Percentiles rank a stretch among this genome's conserved stretches.
These are phyloP conservation scores for Pseudogymnoascus sp. DNA, from an alignment of 2,329 filamentous ascomycete genomes.

Conservation along the genomic window DNA sequence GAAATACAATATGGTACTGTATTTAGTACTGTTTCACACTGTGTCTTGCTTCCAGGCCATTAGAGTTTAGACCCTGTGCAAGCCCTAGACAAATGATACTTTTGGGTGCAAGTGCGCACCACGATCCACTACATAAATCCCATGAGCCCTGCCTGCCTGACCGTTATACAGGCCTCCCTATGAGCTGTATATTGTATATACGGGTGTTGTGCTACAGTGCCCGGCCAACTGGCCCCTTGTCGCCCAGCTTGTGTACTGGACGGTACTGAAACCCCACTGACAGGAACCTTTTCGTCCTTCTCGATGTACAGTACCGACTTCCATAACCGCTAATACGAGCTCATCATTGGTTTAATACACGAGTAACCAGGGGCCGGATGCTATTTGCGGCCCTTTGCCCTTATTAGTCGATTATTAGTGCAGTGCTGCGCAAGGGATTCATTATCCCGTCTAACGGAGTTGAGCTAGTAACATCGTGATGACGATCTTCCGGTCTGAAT, in stretches of 20 bases:
- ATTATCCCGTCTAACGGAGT: not conserved
- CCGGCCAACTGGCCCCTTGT: not conserved
- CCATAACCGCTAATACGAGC: not conserved
- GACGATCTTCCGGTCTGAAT: slow-evolving; percentile 6
- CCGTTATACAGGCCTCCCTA: not conserved
- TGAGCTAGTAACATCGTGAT: slow-evolving; percentile 7
- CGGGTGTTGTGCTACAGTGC: not conserved
- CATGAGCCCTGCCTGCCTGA: not conserved
- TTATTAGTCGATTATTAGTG: not conserved
- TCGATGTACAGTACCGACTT: not conserved
- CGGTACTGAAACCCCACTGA: slow-evolving; percentile 5
- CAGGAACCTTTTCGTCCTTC: slow-evolving; percentile 2
- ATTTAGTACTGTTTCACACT: not conserved
- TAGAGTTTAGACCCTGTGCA: slow-evolving; percentile 8
- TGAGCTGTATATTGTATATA: not conserved
- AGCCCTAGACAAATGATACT: not conserved
- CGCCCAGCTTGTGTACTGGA: not conserved
- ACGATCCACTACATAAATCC: not conserved
- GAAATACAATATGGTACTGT: not conserved
- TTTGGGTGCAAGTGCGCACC: not conserved
- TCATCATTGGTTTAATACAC: not conserved
- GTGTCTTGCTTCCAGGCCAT: not conserved
- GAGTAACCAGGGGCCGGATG: not conserved
- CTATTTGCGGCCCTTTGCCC: slow-evolving; percentile 5
- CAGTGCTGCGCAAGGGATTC: not conserved